Evolutionary conservation across 2,329 filamentous ascomycete species (phyloP), one percentile per base, ranked within the genome.

Genomic region (Didymella glomerata): DNA sequence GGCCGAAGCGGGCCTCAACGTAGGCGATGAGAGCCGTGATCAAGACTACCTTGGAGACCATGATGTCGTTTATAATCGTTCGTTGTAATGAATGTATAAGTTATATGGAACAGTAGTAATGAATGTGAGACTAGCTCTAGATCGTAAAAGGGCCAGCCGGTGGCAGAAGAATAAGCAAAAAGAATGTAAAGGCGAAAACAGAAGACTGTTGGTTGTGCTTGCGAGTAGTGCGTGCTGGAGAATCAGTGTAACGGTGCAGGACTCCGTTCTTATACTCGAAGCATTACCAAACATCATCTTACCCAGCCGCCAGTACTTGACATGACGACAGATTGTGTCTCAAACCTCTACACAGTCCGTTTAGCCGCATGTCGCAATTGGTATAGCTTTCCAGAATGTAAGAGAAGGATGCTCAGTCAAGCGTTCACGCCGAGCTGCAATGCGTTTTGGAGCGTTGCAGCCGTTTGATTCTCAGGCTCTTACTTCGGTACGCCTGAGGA

Each of bases 1-100:
- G 86, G 45, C 84, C 84, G 74, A 90, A 90, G 65, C 88, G 76
- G 42, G 76, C 76, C 57, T 77, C 70, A 46, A 71, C 75, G 51
- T 77, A 74, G 64, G 74, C 74, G 51, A 76, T 68, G 18, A 71
- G 54, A 10, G 67, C 66, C 58, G 73, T 56, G 46, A 77, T 57
- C 59, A 76, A 60, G 40, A 74, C 42, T 52, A 63, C 40, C 60
- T 76, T 76, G 63, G 74, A 74, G 46, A 76, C 57, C 75, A 77
- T 77, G 44, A 57, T 68, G 57, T 57, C 48, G 62, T 63, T 62
- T 57, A 63, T 62, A 44, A 58, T 68, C 54, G 67, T 47, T 28
- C 24, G 63, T 66, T 52, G 53, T 54, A 44, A 42, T 47, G 59
- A 66, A 42, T 50, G 57, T 62, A 36, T 55, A 55, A 48, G 38